phyloP scores from a whole-genome alignment of 2,329 filamentous ascomycete genomes.

The Neophaeococcomyces aloes region DNA sequence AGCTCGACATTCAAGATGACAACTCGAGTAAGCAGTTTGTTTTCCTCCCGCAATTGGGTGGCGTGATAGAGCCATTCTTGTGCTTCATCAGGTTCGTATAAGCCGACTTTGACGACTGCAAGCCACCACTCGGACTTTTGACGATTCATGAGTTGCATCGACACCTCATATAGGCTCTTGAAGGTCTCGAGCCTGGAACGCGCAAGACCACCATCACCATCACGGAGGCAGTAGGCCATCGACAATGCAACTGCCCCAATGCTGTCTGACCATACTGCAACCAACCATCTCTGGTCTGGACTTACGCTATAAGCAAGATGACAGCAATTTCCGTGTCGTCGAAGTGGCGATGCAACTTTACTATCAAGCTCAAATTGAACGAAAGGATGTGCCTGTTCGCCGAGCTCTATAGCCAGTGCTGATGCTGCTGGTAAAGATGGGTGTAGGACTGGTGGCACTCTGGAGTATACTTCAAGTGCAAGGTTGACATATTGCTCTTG shows the following conservation, averaged over 20 bases:
- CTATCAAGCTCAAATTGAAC: slow-evolving; percentile 46
- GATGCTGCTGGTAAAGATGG: slow-evolving; percentile 31
- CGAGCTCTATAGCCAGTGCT: slow-evolving; percentile 45
- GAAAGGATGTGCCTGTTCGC: slow-evolving; percentile 40
- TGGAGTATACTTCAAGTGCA: slow-evolving; percentile 48
- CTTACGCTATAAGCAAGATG: slow-evolving; percentile 51
- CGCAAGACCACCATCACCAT: slow-evolving; percentile 21
- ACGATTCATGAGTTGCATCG: slow-evolving; percentile 43
- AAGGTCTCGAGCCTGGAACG: slow-evolving; percentile 40
- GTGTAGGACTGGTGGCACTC: slow-evolving; percentile 38
- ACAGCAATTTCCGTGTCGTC: slow-evolving; percentile 45
- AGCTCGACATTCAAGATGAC: slow-evolving; percentile 13
- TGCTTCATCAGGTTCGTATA: slow-evolving; percentile 42
- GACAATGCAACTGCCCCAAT: slow-evolving; percentile 44
- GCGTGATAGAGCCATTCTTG: slow-evolving; percentile 26
- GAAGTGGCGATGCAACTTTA: slow-evolving; percentile 44
- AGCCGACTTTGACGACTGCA: slow-evolving; percentile 43
- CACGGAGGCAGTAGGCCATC: slow-evolving; percentile 39
- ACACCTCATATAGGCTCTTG: slow-evolving; percentile 48
- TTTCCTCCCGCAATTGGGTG: background rate
- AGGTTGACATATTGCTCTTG: slow-evolving; percentile 39
- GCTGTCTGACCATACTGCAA: slow-evolving; percentile 50
- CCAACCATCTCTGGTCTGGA: slow-evolving; percentile 47
- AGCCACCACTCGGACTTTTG: slow-evolving; percentile 46
- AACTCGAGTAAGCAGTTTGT: slow-evolving; percentile 9